Evolutionary conservation across 2,329 filamentous ascomycete species (phyloP).

Genomic region (Epichloe festucae): DNA sequence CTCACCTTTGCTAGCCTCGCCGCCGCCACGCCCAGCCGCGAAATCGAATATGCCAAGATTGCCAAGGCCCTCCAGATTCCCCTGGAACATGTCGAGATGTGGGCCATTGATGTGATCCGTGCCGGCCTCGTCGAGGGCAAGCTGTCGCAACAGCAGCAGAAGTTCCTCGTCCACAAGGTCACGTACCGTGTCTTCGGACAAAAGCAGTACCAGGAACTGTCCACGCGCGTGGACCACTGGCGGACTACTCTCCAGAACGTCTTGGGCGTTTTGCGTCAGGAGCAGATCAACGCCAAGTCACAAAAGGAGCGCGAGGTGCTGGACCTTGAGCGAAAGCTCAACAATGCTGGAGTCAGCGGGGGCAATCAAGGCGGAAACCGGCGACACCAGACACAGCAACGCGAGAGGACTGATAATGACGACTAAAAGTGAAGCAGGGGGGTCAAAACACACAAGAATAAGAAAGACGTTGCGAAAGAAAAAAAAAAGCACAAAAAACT

Average conservation of each 20-base stretch:
- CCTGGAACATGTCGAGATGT: conserved; percentile 80
- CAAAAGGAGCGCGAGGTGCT: conserved; percentile 67
- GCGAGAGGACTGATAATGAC: conserved; percentile 42
- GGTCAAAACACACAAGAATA: conserved; percentile 6
- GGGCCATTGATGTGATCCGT: conserved; percentile 97
- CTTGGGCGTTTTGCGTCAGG: conserved; percentile 61
- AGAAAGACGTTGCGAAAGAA: neutral
- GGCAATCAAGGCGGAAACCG: conserved; percentile 18
- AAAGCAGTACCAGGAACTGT: conserved; percentile 96
- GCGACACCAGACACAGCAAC: conserved; percentile 26
- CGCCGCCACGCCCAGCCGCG: conserved; percentile 68
- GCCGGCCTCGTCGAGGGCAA: conserved; percentile 93
- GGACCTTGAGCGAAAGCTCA: conserved; percentile 56
- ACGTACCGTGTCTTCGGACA: conserved; percentile 95
- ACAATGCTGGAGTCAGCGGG: conserved; percentile 25
- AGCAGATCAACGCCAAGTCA: conserved; percentile 66
- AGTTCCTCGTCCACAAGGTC: conserved; percentile 90
- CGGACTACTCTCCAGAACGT: conserved; percentile 69
- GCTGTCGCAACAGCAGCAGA: conserved; percentile 80
- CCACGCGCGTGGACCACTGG: conserved; percentile 84
- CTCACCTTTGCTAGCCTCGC: conserved; percentile 86
- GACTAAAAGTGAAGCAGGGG: conserved; percentile 28
- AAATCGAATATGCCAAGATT: conserved; percentile 79
- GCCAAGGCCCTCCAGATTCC: conserved; percentile 75
- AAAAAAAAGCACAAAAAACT: neutral